Evolutionary conservation across 345 rosid genomes (phyloP).

Genomic region (Arabis alpina): DNA sequence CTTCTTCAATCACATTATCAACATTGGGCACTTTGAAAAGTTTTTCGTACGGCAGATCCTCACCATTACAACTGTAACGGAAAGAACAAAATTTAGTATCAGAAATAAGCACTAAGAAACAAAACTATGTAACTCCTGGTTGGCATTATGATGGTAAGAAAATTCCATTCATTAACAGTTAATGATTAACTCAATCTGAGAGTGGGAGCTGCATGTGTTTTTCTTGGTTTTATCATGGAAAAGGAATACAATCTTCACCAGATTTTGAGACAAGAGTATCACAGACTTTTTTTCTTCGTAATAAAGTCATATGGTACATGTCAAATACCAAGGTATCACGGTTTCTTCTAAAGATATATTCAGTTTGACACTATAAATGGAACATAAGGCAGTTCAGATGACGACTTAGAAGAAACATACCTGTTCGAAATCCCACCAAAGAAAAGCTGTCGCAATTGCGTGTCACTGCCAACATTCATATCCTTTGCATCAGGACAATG

Average conservation of each 20-base stretch:
- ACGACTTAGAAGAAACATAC: slow-evolving; percentile 47
- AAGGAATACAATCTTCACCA: slow-evolving; percentile 12
- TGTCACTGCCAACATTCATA: slow-evolving; percentile 97
- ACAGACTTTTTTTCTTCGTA: background rate
- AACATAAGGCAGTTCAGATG: slow-evolving; percentile 6
- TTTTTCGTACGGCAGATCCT: slow-evolving; percentile 55
- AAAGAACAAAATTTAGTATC: slow-evolving; percentile 29
- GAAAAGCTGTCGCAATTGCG: slow-evolving; percentile 84
- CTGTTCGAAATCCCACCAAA: slow-evolving; percentile 78
- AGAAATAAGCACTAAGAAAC: slow-evolving; percentile 7
- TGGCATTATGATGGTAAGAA: background rate
- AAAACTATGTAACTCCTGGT: slow-evolving; percentile 8
- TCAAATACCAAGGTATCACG: slow-evolving; percentile 5
- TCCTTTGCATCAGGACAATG: slow-evolving; percentile 79
- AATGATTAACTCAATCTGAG: slow-evolving; percentile 18
- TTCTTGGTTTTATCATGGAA: slow-evolving; percentile 11
- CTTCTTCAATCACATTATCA: slow-evolving; percentile 81
- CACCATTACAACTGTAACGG: slow-evolving; percentile 52
- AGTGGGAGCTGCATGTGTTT: slow-evolving; percentile 3
- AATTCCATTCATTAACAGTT: background rate
- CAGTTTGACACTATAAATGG: slow-evolving; percentile 2
- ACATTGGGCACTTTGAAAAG: slow-evolving; percentile 73
- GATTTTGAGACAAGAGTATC: slow-evolving; percentile 7
- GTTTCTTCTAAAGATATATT: slow-evolving; percentile 10
- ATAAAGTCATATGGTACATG: slow-evolving; percentile 3